Percentiles rank a stretch among this genome's conserved stretches.
Evolutionary conservation across 495 filamentous ascomycete species (phyloP).

Genomic region (Thozetella sp.): DNA sequence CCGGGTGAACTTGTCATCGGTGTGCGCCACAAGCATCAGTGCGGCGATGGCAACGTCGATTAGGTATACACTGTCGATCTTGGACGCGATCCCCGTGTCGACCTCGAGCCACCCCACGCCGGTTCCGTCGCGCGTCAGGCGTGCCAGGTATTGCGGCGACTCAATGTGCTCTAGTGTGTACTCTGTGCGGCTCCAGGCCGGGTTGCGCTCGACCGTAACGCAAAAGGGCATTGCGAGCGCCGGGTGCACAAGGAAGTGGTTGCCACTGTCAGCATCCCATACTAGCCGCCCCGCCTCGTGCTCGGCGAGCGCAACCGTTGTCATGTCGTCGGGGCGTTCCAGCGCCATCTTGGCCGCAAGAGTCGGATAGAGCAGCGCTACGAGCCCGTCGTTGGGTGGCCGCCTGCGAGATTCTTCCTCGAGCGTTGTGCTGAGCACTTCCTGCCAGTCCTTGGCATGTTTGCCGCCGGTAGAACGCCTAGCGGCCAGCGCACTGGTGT

Average conservation of each 20-base stretch:
- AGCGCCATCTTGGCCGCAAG: slow-evolving; percentile 71
- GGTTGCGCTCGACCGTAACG: slow-evolving; percentile 49
- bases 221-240: slow-evolving; percentile 60
- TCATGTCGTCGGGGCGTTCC: slow-evolving; percentile 62
- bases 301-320: slow-evolving; percentile 65
- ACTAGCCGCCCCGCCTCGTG: slow-evolving; percentile 73
- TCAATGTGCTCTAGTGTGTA: slow-evolving; percentile 66
- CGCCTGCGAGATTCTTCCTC: slow-evolving; percentile 59
- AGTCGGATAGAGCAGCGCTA: slow-evolving; percentile 73
- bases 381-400: slow-evolving; percentile 65
- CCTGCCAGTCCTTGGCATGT: slow-evolving; percentile 44
- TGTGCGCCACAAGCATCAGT: slow-evolving; percentile 67
- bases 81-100: slow-evolving; percentile 49
- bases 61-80: slow-evolving; percentile 65
- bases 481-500: slow-evolving; percentile 9
- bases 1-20: slow-evolving; percentile 51
- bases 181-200: slow-evolving; percentile 56
- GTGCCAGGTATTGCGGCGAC: slow-evolving; percentile 49
- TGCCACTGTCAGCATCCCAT: slow-evolving; percentile 63
- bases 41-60: slow-evolving; percentile 76
- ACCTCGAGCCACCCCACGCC: slow-evolving; percentile 54
- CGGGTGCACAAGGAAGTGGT: slow-evolving; percentile 75
- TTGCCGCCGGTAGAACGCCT: slow-evolving; percentile 12
- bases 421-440: slow-evolving; percentile 61
- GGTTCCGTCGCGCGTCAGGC: slow-evolving; percentile 52